A percentile compares a stretch with the other conserved stretches of the same genome.
These are phyloP conservation scores for Luvunga scandens DNA, from an alignment of 345 rosid species.

Conservation along the genomic window DNA sequence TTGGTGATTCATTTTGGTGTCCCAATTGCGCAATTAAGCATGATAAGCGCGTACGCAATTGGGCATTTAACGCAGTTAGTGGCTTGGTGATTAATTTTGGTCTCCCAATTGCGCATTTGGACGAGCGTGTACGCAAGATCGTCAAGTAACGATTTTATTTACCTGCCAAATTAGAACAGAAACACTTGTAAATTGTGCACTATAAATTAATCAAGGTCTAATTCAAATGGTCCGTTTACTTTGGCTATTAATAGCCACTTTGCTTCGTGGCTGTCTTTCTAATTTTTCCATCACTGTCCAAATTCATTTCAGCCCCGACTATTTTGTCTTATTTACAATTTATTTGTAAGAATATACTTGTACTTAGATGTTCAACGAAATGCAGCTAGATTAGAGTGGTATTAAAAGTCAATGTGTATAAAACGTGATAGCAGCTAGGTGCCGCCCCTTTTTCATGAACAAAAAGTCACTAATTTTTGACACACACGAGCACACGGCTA, in stretches of 20 bases:
- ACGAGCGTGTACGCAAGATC: background rate
- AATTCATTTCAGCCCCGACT: no score
- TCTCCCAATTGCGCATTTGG: background rate
- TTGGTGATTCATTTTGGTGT: background rate
- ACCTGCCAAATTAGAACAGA: background rate
- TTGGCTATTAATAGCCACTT: no score
- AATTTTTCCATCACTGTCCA: no score
- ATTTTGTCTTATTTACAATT: no score
- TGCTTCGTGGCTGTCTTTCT: no score
- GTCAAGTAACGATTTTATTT: no score
- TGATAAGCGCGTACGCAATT: no score
- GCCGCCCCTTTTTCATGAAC: background rate
- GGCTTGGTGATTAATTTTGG: background rate
- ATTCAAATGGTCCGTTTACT: no score
- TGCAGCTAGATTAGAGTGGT: background rate
- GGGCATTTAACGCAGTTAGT: background rate
- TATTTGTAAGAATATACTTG: background rate
- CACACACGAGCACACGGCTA: background rate
- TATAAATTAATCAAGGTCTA: background rate
- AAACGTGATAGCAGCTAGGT: background rate
- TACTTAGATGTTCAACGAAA: background rate
- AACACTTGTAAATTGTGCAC: background rate
- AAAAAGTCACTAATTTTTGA: background rate
- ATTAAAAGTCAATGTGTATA: background rate
- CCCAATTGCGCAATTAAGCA: background rate